These are phyloP conservation scores for Monilinia polystroma DNA, from an alignment of 2,329 filamentous ascomycete species.

Conservation along the genomic window DNA sequence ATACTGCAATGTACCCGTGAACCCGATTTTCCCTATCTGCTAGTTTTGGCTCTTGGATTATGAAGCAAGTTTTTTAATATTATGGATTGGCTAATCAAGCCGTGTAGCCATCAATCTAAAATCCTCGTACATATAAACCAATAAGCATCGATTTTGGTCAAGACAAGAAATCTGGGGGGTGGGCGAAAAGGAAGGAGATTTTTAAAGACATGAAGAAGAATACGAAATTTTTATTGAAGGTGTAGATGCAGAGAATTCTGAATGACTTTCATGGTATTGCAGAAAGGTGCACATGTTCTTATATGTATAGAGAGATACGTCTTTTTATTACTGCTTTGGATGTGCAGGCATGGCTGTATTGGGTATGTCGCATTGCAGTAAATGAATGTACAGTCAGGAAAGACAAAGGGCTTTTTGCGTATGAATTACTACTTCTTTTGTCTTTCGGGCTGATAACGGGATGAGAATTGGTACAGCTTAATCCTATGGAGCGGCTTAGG, in stretches of 20 bases:
- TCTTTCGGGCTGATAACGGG: neutral
- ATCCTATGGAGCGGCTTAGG: slow-evolving; percentile 6
- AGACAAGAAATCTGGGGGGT: neutral
- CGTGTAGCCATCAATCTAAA: slow-evolving; percentile 12
- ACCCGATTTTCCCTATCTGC: slow-evolving; percentile 10
- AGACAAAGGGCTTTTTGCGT: neutral
- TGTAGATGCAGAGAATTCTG: neutral
- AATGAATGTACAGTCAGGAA: neutral
- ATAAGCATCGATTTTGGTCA: neutral
- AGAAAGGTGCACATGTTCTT: slow-evolving; percentile 15
- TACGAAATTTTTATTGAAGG: neutral
- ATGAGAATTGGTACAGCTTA: neutral
- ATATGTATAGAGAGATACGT: slow-evolving; percentile 8
- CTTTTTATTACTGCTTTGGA: neutral
- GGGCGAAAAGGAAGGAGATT: slow-evolving; percentile 1
- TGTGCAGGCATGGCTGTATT: neutral
- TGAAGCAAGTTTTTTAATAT: neutral
- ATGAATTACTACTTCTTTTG: neutral
- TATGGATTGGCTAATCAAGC: slow-evolving; percentile 6
- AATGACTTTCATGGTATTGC: neutral
- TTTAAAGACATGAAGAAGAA: slow-evolving; percentile 8
- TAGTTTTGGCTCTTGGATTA: neutral
- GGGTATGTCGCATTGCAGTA: slow-evolving; percentile 13
- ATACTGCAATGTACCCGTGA: neutral
- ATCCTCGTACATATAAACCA: neutral